Evolutionary conservation across 176 grass and related monocot species (phyloP).

Genomic region (Dendrocalamus sinicus): DNA sequence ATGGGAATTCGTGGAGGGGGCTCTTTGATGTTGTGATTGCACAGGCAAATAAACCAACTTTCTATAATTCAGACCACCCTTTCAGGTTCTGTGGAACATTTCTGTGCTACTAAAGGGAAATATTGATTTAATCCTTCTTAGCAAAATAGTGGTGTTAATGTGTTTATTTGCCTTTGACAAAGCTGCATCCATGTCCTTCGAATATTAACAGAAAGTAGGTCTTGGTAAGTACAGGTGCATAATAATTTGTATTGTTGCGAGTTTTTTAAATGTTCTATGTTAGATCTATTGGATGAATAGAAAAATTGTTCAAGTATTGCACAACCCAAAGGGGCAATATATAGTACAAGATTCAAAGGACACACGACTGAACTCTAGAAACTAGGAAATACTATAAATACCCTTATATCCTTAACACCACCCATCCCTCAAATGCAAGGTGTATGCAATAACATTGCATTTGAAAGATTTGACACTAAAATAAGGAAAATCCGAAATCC

Average conservation of each 20-base stretch:
- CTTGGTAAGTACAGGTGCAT: not conserved
- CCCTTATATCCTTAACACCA: no score
- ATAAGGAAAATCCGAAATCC: no score
- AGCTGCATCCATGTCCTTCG: slow-evolving; percentile 10
- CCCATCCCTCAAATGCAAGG: no score
- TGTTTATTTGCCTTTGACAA: not conserved
- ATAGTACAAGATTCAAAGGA: no score
- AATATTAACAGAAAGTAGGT: slow-evolving; percentile 28
- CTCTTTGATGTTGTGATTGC: slow-evolving; percentile 99
- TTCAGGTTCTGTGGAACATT: slow-evolving; percentile 70
- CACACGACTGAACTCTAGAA: no score
- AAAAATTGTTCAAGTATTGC: no score
- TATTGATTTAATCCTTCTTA: slow-evolving; percentile 15
- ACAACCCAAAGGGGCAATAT: no score
- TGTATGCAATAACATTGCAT: no score
- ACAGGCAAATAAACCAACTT: slow-evolving; percentile 89
- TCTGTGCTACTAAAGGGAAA: slow-evolving; percentile 11
- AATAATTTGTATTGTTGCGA: not conserved
- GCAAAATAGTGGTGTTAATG: slow-evolving; percentile 1
- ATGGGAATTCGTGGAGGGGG: slow-evolving; percentile 91
- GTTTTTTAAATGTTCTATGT: not conserved
- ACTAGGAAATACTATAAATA: no score
- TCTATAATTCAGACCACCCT: slow-evolving; percentile 93
- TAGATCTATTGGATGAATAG: no score
- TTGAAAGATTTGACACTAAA: no score